Percentiles rank a stretch among this genome's conserved stretches.
Evolutionary conservation across 2,329 filamentous ascomycete species (phyloP).

Genomic region (Cordyceps cicadae): DNA sequence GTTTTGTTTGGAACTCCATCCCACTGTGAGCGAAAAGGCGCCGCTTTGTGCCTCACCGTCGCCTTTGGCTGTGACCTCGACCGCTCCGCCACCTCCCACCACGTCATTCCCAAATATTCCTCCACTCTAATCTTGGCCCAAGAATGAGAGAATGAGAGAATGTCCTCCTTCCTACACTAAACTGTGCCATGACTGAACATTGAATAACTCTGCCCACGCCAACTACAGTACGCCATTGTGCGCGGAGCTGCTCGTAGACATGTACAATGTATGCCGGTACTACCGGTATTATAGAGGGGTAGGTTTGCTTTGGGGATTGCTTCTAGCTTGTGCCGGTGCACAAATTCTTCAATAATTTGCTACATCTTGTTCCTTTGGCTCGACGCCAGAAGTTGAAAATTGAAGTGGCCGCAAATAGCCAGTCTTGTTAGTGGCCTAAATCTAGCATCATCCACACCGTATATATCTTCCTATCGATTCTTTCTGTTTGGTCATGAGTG

Average conservation of each 20-base stretch:
- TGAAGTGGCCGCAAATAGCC: neutral
- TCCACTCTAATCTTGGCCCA: no score
- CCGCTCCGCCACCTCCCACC: no score
- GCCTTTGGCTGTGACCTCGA: no score
- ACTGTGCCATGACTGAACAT: no score
- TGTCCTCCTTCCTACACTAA: no score
- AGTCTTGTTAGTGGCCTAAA: neutral
- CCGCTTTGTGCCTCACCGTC: no score
- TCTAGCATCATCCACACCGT: neutral
- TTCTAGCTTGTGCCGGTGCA: neutral
- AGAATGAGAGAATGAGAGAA: no score
- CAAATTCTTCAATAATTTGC: neutral
- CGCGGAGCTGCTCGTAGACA: neutral
- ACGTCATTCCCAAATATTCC: no score
- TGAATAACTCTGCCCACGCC: no score
- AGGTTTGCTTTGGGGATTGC: neutral
- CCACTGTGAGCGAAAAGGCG: no score
- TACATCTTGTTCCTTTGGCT: neutral
- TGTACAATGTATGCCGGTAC: neutral
- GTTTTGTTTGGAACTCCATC: no score
- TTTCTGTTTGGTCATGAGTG: neutral
- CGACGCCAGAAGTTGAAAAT: neutral
- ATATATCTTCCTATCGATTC: neutral
- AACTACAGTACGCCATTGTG: neutral
- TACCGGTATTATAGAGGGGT: neutral